A percentile compares a stretch with the other conserved stretches of the same genome.
Evolutionary conservation across 2,329 filamentous ascomycete species (phyloP).

Genomic region (Teratosphaeria viscida): DNA sequence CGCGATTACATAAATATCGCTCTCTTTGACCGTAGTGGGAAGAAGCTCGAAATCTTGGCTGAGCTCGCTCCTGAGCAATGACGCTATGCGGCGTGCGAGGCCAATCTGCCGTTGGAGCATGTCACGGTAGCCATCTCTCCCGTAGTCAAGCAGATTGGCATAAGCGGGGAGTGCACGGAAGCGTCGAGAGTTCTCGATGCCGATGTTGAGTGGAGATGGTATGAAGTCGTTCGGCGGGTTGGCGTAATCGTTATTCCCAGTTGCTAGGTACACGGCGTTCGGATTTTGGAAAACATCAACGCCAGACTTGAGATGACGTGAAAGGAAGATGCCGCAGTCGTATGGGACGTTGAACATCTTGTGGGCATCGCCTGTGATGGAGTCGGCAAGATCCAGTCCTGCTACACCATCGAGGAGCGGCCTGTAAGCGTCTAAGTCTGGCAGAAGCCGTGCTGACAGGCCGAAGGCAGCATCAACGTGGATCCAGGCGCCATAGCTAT

Average conservation of each 20-base stretch:
- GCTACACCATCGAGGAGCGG: slow-evolving; percentile 41
- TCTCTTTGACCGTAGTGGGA: slow-evolving; percentile 36
- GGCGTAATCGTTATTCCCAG: slow-evolving; percentile 20
- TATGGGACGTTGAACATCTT: slow-evolving; percentile 94
- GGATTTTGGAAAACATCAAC: slow-evolving; percentile 66
- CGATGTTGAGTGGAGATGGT: slow-evolving; percentile 75
- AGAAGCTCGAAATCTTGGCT: slow-evolving; percentile 58
- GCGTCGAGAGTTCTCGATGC: slow-evolving; percentile 81
- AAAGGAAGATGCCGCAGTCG: slow-evolving; percentile 84
- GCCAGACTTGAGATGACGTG: slow-evolving; percentile 49
- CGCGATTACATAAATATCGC: slow-evolving; percentile 57
- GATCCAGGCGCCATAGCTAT: slow-evolving; percentile 69
- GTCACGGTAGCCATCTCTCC: slow-evolving; percentile 53
- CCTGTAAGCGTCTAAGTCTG: slow-evolving; percentile 45
- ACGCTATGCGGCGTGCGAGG: slow-evolving; percentile 57
- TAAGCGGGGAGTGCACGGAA: slow-evolving; percentile 89
- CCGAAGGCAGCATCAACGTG: slow-evolving; percentile 92
- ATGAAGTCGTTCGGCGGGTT: slow-evolving; percentile 34
- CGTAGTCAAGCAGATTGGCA: slow-evolving; percentile 65
- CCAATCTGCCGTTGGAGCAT: slow-evolving; percentile 64
- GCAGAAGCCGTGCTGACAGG: slow-evolving; percentile 62
- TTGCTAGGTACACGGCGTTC: slow-evolving; percentile 69
- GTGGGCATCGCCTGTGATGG: slow-evolving; percentile 76
- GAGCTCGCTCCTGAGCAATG: slow-evolving; percentile 43
- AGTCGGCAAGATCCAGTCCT: slow-evolving; percentile 73